These are phyloP conservation scores for Sideroxylon spinosum DNA, from an alignment of 179 eudicot species.

Conservation along the genomic window DNA sequence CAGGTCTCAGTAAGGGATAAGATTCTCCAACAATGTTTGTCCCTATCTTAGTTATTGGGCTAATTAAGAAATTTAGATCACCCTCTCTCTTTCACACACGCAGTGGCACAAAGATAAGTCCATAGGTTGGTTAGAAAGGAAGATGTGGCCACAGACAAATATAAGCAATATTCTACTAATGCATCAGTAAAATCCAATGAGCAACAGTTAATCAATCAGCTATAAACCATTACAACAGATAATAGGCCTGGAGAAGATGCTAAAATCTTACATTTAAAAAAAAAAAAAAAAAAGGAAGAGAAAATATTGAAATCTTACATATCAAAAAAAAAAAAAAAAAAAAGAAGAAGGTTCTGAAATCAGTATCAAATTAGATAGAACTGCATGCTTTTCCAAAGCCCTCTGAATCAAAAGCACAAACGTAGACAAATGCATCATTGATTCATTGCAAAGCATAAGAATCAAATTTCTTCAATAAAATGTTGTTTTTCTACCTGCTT, in stretches of 20 bases:
- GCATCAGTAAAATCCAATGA: neutral
- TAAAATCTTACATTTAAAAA: neutral
- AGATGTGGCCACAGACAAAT: neutral
- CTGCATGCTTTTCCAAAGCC: neutral
- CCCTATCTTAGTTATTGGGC: conserved; percentile 37
- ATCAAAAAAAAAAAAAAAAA: too few species aligned
- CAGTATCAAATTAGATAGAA: neutral
- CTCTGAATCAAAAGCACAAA: neutral
- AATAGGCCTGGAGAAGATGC: neutral
- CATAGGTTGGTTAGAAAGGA: neutral
- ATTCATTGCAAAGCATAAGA: neutral
- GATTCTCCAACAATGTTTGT: conserved; percentile 38
- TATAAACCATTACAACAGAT: neutral
- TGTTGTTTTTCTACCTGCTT: neutral
- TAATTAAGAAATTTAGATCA: conserved; percentile 16
- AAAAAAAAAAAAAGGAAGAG: too few species aligned
- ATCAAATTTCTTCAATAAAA: neutral
- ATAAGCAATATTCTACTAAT: too few species aligned
- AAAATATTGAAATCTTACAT: too few species aligned
- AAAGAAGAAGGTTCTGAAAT: too few species aligned
- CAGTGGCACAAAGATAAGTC: neutral
- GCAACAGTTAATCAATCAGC: neutral
- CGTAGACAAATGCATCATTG: neutral
- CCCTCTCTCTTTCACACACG: neutral
- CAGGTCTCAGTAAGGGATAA: conserved; percentile 24